phyloP scores from a whole-genome alignment of 768 basidiomycete genomes.

The Leccinum subgranulosum region DNA sequence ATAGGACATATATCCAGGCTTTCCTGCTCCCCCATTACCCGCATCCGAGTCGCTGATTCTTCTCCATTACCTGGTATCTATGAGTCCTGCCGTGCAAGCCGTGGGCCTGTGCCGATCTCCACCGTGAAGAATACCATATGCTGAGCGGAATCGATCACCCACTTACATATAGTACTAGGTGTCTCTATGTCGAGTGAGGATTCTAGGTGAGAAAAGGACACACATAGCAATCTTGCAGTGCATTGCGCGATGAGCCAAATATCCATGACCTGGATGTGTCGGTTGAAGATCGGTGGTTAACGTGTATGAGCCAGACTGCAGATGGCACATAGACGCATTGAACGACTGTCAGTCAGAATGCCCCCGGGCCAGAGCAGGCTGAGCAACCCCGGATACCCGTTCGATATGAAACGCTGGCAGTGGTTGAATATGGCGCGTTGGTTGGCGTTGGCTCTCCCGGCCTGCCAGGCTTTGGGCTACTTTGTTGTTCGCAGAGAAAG shows the following conservation, averaged over 20 bases:
- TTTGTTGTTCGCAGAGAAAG: neutral
- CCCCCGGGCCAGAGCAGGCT: neutral
- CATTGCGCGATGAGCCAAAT: conserved; percentile 11
- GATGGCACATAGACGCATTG: neutral
- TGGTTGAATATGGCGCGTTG: neutral
- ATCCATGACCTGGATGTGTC: neutral
- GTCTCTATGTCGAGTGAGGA: conserved; percentile 1
- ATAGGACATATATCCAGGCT: conserved; percentile 11
- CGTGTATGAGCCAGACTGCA: neutral
- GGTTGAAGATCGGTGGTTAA: neutral
- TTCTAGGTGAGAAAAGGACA: conserved; percentile 11
- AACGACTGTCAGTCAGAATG: neutral
- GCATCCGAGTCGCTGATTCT: neutral
- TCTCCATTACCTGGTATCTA: neutral
- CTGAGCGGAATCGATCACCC: neutral
- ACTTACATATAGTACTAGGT: too few species aligned
- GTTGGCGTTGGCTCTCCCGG: neutral
- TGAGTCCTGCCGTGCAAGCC: neutral
- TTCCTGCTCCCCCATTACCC: conserved; percentile 8
- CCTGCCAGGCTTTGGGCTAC: neutral
- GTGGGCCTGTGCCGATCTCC: neutral
- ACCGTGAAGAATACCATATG: neutral
- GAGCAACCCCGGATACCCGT: too few species aligned
- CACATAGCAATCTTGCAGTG: conserved; percentile 10
- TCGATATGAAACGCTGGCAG: neutral